Conservation (phyloP, 1,284 basidiomycete genomes). For the Psilocybe mexicana region DNA sequence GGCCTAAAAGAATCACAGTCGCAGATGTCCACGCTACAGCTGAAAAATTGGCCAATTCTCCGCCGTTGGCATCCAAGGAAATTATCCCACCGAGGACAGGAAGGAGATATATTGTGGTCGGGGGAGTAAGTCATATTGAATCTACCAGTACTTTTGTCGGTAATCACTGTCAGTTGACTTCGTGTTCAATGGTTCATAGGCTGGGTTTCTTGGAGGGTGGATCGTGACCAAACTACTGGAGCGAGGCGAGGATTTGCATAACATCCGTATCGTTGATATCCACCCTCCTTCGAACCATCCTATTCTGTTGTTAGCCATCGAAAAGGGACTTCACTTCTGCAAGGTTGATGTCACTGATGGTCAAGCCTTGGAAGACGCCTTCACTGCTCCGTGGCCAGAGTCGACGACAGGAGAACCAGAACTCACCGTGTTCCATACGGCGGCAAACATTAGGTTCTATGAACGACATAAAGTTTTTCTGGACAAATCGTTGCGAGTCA, state of each 20-base stretch:
- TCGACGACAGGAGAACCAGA: conserved; percentile 50
- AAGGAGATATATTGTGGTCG: conserved; percentile 43
- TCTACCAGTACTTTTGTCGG: too few relatives aligned
- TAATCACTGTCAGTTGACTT: too few relatives aligned
- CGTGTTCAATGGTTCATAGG: conserved; percentile 35
- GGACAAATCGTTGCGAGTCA: conserved; percentile 56
- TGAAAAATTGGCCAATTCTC: conserved; percentile 30
- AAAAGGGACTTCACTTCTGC: conserved; percentile 52
- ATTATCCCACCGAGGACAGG: conserved; percentile 46
- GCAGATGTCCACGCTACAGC: conserved; percentile 40
- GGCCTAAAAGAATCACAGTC: conserved; percentile 46
- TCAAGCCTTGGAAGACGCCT: conserved; percentile 55
- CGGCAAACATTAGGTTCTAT: conserved; percentile 74
- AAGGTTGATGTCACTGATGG: conserved; percentile 58
- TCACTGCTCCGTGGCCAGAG: conserved; percentile 58
- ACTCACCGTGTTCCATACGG: conserved; percentile 71
- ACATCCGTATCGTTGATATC: conserved; percentile 70
- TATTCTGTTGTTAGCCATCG: conserved; percentile 21
- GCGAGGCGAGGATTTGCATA: conserved; percentile 65
- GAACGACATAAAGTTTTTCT: conserved; percentile 57
- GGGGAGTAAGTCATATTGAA: conserved; percentile 43
- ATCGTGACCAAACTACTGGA: conserved; percentile 65
- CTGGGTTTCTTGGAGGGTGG: conserved; percentile 76
- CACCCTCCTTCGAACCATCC: conserved; percentile 51
- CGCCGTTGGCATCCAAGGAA: conserved; percentile 34